Evolutionary conservation across 1,284 basidiomycete species (phyloP).

Genomic region (Tremellales sp.): DNA sequence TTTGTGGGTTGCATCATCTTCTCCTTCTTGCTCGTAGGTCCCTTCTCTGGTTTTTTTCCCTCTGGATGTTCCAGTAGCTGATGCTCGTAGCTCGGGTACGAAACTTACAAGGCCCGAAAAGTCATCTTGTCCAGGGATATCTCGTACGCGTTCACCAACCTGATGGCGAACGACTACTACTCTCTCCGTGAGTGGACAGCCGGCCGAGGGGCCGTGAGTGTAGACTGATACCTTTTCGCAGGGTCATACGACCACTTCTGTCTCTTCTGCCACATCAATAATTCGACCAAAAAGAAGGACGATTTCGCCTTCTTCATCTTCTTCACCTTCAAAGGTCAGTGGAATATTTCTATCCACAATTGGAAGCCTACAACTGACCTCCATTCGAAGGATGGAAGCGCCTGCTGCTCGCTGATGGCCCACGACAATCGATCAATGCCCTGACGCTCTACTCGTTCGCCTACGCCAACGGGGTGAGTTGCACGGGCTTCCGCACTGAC

Average conservation of each 20-base stretch:
- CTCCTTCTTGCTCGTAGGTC: constrained; percentile 80
- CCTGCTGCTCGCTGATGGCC: constrained; percentile 88
- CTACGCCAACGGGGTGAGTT: constrained; percentile 68
- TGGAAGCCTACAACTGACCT: background rate
- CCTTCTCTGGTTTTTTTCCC: background rate
- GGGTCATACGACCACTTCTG: constrained; percentile 96
- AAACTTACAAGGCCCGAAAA: constrained; percentile 84
- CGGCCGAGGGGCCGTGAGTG: background rate
- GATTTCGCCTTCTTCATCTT: constrained; percentile 99
- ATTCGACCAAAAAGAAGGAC: constrained; percentile 92
- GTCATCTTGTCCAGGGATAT: constrained; percentile 94
- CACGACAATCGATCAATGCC: constrained; percentile 94
- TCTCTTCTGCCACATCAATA: constrained; percentile 93
- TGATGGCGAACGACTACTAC: constrained; percentile 95
- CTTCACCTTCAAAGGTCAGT: constrained; percentile 95
- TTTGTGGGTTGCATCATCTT: constrained; percentile 98
- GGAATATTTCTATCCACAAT: background rate
- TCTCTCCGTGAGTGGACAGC: constrained; percentile 66
- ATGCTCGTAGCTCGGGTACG: constrained; percentile 66
- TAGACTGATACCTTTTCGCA: constrained; percentile 34
- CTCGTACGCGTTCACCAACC: constrained; percentile 92
- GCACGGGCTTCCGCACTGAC: constrained; percentile 2
- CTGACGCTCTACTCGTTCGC: constrained; percentile 90
- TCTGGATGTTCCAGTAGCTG: background rate
- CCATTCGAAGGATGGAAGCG: constrained; percentile 81